Evolutionary conservation across 1,284 basidiomycete species (phyloP), one percentile per base, ranked within the genome.

Genomic region (Malassezia sp.): DNA sequence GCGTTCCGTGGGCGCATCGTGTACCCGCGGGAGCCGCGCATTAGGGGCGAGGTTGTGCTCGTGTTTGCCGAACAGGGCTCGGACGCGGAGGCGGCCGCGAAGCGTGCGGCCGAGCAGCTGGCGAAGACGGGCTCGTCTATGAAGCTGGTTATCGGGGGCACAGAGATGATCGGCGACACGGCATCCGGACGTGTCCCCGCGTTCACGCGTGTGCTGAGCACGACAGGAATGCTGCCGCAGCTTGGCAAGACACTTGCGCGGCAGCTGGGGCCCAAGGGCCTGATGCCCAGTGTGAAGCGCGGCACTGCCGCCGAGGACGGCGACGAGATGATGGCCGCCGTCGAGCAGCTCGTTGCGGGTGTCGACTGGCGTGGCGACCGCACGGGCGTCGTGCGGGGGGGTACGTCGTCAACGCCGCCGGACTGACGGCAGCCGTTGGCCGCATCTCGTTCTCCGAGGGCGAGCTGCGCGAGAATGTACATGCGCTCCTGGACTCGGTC

Each of bases 281-380:
- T 97, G 42, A 96, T 97, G 88, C 91, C 91, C 12, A 85, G 84
- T 7, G 83, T 83, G 53, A 83, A 90, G 71, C 79, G 91, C 56
- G 91, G 91, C 3, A 93, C 90, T 0, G 91, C 96, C 7, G 63
- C 60, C 2, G 85, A 91, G 50, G 76, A 93, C 46, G 80, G 75
- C 12, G 79, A 80, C 12, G 56, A 60, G 21, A 65, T 70, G 49
- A 31, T 54, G 12, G 35, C 43, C 17, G 87, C 84, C 49, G 82
- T 97, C 49, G 76, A 79, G 57, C 80, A 81, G 50, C 78, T 91
- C 22, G 79, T 81, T 43, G 85, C 85, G 10, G 82, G 81, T 10
- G 80, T 83, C 46, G 88, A 95, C 69, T 97, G 90, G 89, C 84
- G 81, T 71, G 85, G 86, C 10, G 88, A 96, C 73, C 83, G 84